Conservation (phyloP, 2,329 filamentous ascomycete genomes). For the Hypocreales sp. region DNA sequence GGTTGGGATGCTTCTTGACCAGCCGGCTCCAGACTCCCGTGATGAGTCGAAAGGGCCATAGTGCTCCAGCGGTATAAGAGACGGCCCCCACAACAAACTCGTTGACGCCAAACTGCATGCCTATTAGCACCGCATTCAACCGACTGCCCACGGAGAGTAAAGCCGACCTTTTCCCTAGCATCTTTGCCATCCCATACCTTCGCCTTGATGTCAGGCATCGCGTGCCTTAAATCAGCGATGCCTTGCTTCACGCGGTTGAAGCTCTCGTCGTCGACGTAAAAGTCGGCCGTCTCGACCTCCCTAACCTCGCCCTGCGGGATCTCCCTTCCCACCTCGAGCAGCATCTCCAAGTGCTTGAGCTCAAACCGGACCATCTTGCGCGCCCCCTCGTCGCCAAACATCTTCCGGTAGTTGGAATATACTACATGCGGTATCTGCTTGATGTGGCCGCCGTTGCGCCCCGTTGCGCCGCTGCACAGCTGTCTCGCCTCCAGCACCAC, state of each 20-base stretch:
- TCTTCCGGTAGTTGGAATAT: slow-evolving; percentile 17
- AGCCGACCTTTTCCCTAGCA: slow-evolving; percentile 14
- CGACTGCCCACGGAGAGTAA: neutral
- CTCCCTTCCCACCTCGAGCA: slow-evolving; percentile 21
- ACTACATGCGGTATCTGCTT: slow-evolving; percentile 27
- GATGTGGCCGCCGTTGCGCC: slow-evolving; percentile 36
- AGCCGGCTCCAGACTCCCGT: slow-evolving; percentile 27
- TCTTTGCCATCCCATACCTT: slow-evolving; percentile 17
- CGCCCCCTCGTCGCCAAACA: slow-evolving; percentile 20
- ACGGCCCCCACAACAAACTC: slow-evolving; percentile 23
- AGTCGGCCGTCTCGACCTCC: slow-evolving; percentile 29
- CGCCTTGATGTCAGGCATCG: slow-evolving; percentile 24
- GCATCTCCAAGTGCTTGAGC: slow-evolving; percentile 21
- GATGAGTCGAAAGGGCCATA: slow-evolving; percentile 36
- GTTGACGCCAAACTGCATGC: slow-evolving; percentile 18
- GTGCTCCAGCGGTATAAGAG: slow-evolving; percentile 28
- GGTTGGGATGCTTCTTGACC: slow-evolving; percentile 14
- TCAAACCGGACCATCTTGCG: slow-evolving; percentile 26
- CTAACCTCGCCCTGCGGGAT: slow-evolving; percentile 24
- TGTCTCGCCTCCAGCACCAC: slow-evolving; percentile 34
- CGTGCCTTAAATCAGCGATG: slow-evolving; percentile 17
- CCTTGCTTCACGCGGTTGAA: slow-evolving; percentile 15
- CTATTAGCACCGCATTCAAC: neutral
- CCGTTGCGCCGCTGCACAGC: slow-evolving; percentile 35
- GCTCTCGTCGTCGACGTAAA: slow-evolving; percentile 22